Conservation (phyloP, 371 early-diverging fungal genomes). For the Mortierella sp. region DNA sequence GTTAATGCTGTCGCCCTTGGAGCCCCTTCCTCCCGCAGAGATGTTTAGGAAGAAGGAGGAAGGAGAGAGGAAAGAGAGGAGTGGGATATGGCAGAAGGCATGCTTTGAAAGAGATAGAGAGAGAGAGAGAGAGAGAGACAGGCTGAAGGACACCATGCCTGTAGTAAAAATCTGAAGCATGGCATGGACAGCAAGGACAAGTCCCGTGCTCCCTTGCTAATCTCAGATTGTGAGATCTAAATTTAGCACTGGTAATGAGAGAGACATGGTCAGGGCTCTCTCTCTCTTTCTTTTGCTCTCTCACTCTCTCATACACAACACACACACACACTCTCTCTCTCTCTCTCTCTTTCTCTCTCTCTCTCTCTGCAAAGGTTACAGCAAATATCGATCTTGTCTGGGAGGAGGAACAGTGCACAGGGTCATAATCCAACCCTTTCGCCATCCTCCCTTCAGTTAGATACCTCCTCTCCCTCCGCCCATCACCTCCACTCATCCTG, state of each 20-base stretch:
- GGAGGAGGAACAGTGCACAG: neutral
- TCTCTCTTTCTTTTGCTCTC: neutral
- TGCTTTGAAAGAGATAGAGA: neutral
- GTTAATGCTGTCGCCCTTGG: too few relatives aligned
- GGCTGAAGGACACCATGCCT: neutral
- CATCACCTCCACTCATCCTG: too few relatives aligned
- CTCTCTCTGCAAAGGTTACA: neutral
- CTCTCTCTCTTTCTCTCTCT: neutral
- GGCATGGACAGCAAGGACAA: neutral
- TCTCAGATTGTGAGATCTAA: too few relatives aligned
- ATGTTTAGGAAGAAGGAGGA: neutral
- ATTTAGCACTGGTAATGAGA: neutral
- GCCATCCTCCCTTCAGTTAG: too few relatives aligned
- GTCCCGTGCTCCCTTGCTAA: too few relatives aligned
- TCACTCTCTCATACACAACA: neutral
- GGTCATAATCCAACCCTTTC: neutral
- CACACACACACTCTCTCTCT: neutral
- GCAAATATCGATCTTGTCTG: neutral
- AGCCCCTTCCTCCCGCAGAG: too few relatives aligned
- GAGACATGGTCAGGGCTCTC: neutral
- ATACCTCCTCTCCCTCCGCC: neutral
- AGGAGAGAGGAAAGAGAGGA: neutral
- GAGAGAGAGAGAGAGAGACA: slow-evolving; percentile 4
- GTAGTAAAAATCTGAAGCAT: neutral
- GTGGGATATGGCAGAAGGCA: neutral